Evolutionary conservation across 768 basidiomycete genomes (phyloP), one percentile per base, ranked within the genome.

Genomic region (Pleurotus salmoneostramineus): DNA sequence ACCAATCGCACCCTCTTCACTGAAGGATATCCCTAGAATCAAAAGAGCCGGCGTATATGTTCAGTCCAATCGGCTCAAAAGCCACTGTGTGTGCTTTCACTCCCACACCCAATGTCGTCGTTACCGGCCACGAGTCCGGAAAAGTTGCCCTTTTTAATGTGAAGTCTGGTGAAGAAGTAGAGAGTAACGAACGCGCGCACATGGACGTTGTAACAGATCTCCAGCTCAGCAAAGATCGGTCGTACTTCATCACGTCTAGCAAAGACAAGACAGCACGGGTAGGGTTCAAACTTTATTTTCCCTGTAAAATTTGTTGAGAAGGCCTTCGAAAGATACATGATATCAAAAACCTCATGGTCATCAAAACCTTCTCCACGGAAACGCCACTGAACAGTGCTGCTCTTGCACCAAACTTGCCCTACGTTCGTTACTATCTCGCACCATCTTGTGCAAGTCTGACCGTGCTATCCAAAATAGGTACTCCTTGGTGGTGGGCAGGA

Each of bases 231-330:
- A 83, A 84, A 37, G 97, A 98, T 69, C 81, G 92, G 58, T 89
- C 93, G 12, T 99, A 98, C 71, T 97, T 98, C 71, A 80, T 98
- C 68, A 99, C 97, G 5, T 90, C 90, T 68, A 93, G 91, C 75
- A 98, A 97, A 74, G 97, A 99, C 72, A 98, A 98, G 77, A 88
- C 87, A 32, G 95, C 97, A 33, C 84, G 93, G 77, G 93, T 94
- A 61, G 54, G 88, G 76, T 35, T 6, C 33, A 3, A 10, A 36
- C 14, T 52, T 46, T 40, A 15, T 42, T 43, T 45, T 34, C 15
- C 4, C 4, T 49, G 14, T 48, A 45, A 6, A 49, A 31, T 58
- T 59, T 35, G 12, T 36, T 54, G 31, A 42, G 54, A 40, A 52
- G 35, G 45, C 42, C 14, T 31, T 35, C 10, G 21, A 32, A 67